A percentile compares a stretch with the other conserved stretches of the same genome.
phyloP scores from a whole-genome alignment of 805 yeast species.

The Spathaspora passalidarum region DNA sequence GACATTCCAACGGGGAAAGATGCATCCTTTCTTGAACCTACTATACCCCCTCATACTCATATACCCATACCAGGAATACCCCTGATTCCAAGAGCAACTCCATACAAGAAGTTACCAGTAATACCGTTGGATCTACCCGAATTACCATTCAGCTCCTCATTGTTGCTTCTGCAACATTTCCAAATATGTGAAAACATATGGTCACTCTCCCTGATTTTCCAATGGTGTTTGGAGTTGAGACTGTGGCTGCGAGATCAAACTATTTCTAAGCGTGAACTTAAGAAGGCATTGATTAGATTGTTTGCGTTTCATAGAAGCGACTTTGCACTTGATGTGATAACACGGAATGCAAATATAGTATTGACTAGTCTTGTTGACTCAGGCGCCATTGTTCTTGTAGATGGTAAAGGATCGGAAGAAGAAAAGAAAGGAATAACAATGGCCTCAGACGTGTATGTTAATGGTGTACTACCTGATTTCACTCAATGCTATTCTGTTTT shows the following conservation, averaged over 20 bases:
- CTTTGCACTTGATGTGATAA: slow-evolving; percentile 48
- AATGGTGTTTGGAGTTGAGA: slow-evolving; percentile 51
- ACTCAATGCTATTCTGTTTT: slow-evolving; percentile 46
- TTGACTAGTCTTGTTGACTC: slow-evolving; percentile 39
- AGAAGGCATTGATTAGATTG: slow-evolving; percentile 49
- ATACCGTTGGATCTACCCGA: slow-evolving; percentile 50
- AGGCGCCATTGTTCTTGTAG: slow-evolving; percentile 32
- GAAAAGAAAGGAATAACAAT: slow-evolving; percentile 15
- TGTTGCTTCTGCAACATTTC: slow-evolving; percentile 45
- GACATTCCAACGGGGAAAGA: slow-evolving; percentile 21
- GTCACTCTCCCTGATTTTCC: slow-evolving; percentile 46
- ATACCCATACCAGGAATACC: not conserved
- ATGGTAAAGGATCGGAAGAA: slow-evolving; percentile 7
- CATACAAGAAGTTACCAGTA: slow-evolving; percentile 35
- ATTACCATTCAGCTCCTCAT: slow-evolving; percentile 53
- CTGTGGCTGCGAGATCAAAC: slow-evolving; percentile 53
- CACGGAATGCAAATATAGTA: slow-evolving; percentile 49
- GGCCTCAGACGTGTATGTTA: slow-evolving; percentile 17
- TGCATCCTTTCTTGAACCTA: not conserved
- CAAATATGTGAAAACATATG: slow-evolving; percentile 45
- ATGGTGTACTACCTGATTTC: slow-evolving; percentile 44
- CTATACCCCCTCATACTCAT: not conserved
- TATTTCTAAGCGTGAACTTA: slow-evolving; percentile 51
- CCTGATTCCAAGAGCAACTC: not conserved
- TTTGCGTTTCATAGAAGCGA: slow-evolving; percentile 50